Evolutionary conservation across 2,329 filamentous ascomycete genomes (phyloP).

Genomic region (Colletotrichum cuscutae): DNA sequence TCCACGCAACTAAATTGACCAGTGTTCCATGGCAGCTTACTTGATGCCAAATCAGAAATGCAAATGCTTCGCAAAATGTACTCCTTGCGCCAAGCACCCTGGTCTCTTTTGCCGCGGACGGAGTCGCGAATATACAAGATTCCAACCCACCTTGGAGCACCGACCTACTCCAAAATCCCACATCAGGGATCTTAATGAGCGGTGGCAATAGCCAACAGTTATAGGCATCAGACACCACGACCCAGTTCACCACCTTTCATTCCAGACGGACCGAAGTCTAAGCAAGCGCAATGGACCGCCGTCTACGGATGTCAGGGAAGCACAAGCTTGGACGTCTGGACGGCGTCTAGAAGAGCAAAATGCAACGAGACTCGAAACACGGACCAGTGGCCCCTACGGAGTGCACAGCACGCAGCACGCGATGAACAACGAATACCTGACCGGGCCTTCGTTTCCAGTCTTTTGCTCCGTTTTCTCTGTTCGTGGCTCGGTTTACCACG

Average conservation of each 20-base stretch:
- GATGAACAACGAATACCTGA: neutral
- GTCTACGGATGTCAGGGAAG: neutral
- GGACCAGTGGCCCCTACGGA: slow-evolving; percentile 19
- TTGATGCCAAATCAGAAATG: slow-evolving; percentile 19
- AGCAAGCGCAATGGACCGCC: neutral
- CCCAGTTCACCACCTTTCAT: neutral
- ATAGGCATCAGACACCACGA: neutral
- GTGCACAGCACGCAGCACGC: neutral
- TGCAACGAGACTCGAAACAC: slow-evolving; percentile 27
- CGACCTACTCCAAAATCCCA: slow-evolving; percentile 14
- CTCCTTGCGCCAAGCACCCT: slow-evolving; percentile 16
- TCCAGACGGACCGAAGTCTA: neutral
- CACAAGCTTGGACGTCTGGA: slow-evolving; percentile 1
- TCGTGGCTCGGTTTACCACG: neutral
- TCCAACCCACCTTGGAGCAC: slow-evolving; percentile 8
- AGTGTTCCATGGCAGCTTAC: neutral
- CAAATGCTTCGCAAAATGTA: slow-evolving; percentile 12
- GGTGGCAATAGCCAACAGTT: neutral
- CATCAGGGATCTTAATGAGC: slow-evolving; percentile 1
- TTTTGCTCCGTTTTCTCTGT: neutral
- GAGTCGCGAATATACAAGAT: slow-evolving; percentile 31
- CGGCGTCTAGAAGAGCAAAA: slow-evolving; percentile 15
- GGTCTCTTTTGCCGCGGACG: slow-evolving; percentile 15
- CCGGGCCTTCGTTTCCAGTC: neutral
- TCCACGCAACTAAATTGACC: neutral